Evolutionary conservation across 1,284 basidiomycete species (phyloP).

Genomic region (Cutaneotrichosporon sp.): DNA sequence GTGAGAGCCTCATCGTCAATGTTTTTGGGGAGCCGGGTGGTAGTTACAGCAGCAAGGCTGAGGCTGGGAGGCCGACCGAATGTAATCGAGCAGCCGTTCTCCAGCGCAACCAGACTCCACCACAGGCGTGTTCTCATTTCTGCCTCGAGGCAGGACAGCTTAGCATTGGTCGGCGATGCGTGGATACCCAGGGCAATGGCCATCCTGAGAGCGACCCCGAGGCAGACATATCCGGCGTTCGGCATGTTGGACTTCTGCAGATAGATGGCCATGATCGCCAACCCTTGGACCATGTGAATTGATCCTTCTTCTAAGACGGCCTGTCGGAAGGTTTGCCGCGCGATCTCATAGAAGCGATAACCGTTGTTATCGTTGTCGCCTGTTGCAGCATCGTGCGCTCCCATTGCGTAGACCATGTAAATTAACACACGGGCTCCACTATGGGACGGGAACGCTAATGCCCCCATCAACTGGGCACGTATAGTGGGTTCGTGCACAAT

Average conservation of each 20-base stretch:
- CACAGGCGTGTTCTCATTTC: slow-evolving; percentile 24
- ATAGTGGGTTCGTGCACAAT: slow-evolving; percentile 31
- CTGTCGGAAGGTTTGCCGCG: slow-evolving; percentile 12
- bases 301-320: slow-evolving; percentile 25
- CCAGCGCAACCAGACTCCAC: slow-evolving; percentile 24
- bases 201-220: slow-evolving; percentile 22
- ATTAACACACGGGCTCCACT: slow-evolving; percentile 17
- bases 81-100: slow-evolving; percentile 24
- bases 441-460: slow-evolving; percentile 20
- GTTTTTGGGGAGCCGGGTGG: no score
- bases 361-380: slow-evolving; percentile 12
- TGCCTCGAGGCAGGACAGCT: slow-evolving; percentile 10
- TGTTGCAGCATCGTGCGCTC: slow-evolving; percentile 18
- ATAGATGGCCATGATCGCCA: slow-evolving; percentile 32
- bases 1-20: no score
- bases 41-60: no score
- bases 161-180: background rate
- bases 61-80: slow-evolving; percentile 13
- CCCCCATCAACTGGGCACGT: slow-evolving; percentile 25
- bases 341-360: slow-evolving; percentile 19
- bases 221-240: slow-evolving; percentile 25
- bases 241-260: slow-evolving; percentile 26
- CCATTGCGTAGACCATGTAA: slow-evolving; percentile 33
- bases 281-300: slow-evolving; percentile 25
- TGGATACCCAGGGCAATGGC: slow-evolving; percentile 23